Evolutionary conservation across 768 basidiomycete genomes (phyloP).

Genomic region (Neoboletus subvelutipes): DNA sequence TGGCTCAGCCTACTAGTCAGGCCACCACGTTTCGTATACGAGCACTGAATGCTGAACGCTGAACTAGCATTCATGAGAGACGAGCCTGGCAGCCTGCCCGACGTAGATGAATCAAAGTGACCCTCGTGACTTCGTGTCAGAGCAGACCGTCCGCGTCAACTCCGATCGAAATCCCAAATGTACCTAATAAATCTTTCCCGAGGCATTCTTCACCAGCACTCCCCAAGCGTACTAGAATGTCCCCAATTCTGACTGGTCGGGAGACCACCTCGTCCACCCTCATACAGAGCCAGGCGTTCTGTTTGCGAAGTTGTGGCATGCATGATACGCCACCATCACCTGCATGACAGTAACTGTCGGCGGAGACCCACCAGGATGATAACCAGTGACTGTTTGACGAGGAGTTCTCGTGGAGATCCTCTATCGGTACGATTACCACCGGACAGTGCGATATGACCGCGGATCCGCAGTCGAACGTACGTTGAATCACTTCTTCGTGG

Average conservation of each 20-base stretch:
- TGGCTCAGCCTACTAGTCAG: background rate
- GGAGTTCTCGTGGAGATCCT: background rate
- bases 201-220: no score
- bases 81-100: no score
- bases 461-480: conserved; percentile 12
- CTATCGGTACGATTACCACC: background rate
- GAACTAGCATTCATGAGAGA: no score
- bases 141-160: no score
- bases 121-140: no score
- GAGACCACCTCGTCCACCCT: no score
- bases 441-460: conserved; percentile 15
- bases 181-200: background rate
- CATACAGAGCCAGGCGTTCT: background rate
- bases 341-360: background rate
- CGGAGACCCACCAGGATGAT: background rate
- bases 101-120: no score
- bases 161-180: background rate
- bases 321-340: background rate
- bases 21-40: background rate
- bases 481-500: background rate
- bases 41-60: background rate
- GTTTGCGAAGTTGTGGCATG: background rate
- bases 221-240: background rate
- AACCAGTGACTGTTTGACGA: background rate
- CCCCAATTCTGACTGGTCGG: no score